phyloP scores from a whole-genome alignment of 257 asterid genomes.

The Solanum commersonii region DNA sequence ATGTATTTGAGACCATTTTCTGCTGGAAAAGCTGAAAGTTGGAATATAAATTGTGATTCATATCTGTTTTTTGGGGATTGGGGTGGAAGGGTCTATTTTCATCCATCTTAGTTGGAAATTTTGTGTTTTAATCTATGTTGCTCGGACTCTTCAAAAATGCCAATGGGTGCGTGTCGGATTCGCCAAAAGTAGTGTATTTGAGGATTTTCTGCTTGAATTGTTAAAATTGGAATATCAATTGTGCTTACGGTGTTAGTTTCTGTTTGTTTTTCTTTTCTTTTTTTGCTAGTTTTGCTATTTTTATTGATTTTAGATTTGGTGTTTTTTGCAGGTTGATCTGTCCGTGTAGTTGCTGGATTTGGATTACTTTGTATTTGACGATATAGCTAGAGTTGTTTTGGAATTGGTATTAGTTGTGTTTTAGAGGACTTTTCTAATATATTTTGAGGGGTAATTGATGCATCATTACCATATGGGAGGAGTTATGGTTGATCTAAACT shows the following conservation, averaged over 20 bases:
- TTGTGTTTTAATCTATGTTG: not conserved
- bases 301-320: not conserved
- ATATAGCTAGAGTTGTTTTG: constrained; percentile 4
- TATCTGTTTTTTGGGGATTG: not conserved
- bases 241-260: not conserved
- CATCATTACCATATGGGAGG: not conserved
- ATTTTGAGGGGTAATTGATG: constrained; percentile 17
- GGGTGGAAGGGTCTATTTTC: not conserved
- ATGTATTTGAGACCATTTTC: not conserved
- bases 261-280: not conserved
- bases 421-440: constrained; percentile 8
- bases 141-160: too few relatives aligned
- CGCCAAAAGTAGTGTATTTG: not conserved
- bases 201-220: not conserved
- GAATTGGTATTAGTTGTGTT: constrained; percentile 2
- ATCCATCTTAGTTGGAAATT: not conserved
- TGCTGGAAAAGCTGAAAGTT: not conserved
- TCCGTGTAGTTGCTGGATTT: constrained; percentile 8
- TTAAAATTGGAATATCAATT: not conserved
- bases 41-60: not conserved
- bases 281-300: not conserved
- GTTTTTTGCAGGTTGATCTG: constrained; percentile 52
- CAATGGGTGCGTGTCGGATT: too few relatives aligned
- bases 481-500: constrained; percentile 22
- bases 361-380: constrained; percentile 3